A percentile compares a stretch with the other conserved stretches of the same genome.
phyloP scores from a whole-genome alignment of 345 rosid genomes.

The Schrenkiella parvula region DNA sequence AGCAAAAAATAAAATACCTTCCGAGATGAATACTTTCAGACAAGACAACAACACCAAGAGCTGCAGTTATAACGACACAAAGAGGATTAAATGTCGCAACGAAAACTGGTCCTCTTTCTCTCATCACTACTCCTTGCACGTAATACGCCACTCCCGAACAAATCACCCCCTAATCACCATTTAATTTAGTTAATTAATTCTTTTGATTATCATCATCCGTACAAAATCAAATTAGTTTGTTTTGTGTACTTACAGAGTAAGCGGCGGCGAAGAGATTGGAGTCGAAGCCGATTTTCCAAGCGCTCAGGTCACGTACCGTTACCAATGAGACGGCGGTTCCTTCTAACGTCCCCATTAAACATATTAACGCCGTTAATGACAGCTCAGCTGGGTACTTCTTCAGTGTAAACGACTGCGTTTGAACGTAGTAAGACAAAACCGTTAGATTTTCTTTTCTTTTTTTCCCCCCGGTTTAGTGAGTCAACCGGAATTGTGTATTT shows the following conservation, averaged over 20 bases:
- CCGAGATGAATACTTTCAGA: slow-evolving; percentile 78
- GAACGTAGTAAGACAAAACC: neutral
- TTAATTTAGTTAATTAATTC: neutral
- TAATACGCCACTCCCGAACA: slow-evolving; percentile 91
- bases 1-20: slow-evolving; percentile 44
- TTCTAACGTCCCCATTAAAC: slow-evolving; percentile 79
- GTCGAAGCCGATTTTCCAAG: slow-evolving; percentile 80
- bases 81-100: slow-evolving; percentile 84
- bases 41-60: slow-evolving; percentile 57
- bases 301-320: slow-evolving; percentile 67
- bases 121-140: slow-evolving; percentile 71
- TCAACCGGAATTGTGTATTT: slow-evolving; percentile 13
- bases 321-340: slow-evolving; percentile 53
- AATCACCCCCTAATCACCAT: slow-evolving; percentile 63
- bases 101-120: slow-evolving; percentile 79
- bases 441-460: neutral
- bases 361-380: slow-evolving; percentile 70
- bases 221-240: neutral
- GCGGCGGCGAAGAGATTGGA: slow-evolving; percentile 69
- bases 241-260: slow-evolving; percentile 66
- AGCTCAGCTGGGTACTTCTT: slow-evolving; percentile 82
- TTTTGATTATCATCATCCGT: neutral
- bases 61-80: slow-evolving; percentile 80
- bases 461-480: neutral
- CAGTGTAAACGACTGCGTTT: slow-evolving; percentile 70